Conservation (phyloP, 768 basidiomycete species). For the Lanmaoa rubissima region DNA sequence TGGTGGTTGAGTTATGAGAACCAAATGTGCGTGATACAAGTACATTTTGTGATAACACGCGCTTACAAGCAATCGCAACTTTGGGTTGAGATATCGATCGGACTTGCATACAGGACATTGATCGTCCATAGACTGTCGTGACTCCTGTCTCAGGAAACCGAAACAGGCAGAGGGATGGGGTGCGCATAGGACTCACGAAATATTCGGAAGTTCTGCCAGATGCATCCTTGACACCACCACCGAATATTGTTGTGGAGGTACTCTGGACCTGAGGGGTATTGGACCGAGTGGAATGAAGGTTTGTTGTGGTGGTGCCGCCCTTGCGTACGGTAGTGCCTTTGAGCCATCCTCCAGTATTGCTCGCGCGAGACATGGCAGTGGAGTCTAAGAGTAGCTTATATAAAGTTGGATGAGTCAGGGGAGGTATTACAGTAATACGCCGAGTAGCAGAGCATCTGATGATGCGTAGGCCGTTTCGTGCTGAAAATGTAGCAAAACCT, state of each 20-base stretch:
- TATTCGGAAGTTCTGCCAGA: slow-evolving; percentile 81
- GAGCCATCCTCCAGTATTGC: slow-evolving; percentile 47
- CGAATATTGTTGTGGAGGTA: slow-evolving; percentile 72
- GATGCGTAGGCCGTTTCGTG: too few relatives aligned
- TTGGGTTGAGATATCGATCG: slow-evolving; percentile 93
- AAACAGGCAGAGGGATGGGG: background rate
- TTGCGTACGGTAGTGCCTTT: slow-evolving; percentile 77
- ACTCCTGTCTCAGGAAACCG: slow-evolving; percentile 9
- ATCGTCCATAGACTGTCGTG: slow-evolving; percentile 76
- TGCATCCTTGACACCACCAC: slow-evolving; percentile 83
- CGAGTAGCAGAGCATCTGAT: too few relatives aligned
- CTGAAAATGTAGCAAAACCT: too few relatives aligned
- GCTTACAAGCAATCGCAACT: slow-evolving; percentile 88
- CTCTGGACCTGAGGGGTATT: slow-evolving; percentile 68
- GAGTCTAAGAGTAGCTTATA: slow-evolving; percentile 4
- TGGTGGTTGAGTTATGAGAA: slow-evolving; percentile 6
- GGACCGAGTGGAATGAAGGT: slow-evolving; percentile 49
- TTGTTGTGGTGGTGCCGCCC: slow-evolving; percentile 46
- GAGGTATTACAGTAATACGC: too few relatives aligned
- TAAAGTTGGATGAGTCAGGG: slow-evolving; percentile 1
- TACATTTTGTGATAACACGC: slow-evolving; percentile 99
- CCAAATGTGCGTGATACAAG: slow-evolving; percentile 16
- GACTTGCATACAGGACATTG: slow-evolving; percentile 97
- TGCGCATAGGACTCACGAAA: slow-evolving; percentile 51
- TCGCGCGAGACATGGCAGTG: slow-evolving; percentile 33